Evolutionary conservation across 495 filamentous ascomycete genomes (phyloP).

Genomic region (Aspergillus ellipticus): DNA sequence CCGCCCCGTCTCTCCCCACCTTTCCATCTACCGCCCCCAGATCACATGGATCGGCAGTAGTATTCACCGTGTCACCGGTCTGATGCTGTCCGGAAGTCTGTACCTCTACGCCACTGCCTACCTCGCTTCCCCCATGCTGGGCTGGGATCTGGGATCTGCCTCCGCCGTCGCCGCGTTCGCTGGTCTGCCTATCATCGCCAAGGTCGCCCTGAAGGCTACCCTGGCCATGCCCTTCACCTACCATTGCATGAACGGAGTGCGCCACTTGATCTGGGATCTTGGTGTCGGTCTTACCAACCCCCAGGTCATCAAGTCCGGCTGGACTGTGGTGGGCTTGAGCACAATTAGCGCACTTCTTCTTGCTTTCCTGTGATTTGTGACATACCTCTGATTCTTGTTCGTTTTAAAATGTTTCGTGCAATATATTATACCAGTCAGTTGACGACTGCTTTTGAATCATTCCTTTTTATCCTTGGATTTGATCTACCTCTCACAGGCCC

Average conservation of each 20-base stretch:
- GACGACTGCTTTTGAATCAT: constrained; percentile 11
- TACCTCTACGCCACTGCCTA: constrained; percentile 86
- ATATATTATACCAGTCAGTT: constrained; percentile 24
- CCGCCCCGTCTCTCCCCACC: constrained; percentile 85
- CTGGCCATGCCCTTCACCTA: constrained; percentile 82
- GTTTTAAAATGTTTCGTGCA: constrained; percentile 22
- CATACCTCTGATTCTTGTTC: constrained; percentile 33
- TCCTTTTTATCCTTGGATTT: not conserved
- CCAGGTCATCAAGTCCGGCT: constrained; percentile 71
- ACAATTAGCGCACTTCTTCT: constrained; percentile 58
- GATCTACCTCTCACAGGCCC: not conserved
- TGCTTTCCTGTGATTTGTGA: constrained; percentile 51
- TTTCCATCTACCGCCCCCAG: constrained; percentile 82
- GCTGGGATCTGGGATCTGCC: constrained; percentile 80
- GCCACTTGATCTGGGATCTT: constrained; percentile 86
- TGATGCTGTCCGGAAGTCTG: constrained; percentile 63
- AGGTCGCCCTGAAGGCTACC: constrained; percentile 67
- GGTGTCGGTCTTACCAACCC: constrained; percentile 64
- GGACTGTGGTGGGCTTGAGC: constrained; percentile 66
- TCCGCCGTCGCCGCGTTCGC: constrained; percentile 75
- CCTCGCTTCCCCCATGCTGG: constrained; percentile 73
- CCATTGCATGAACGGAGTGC: constrained; percentile 82
- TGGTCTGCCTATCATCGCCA: constrained; percentile 62
- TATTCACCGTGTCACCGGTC: constrained; percentile 79
- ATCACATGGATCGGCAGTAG: constrained; percentile 77